Base-by-base conservation (phyloP, 352 stramenopile genomes). In the Pythium dissotocum region DNA sequence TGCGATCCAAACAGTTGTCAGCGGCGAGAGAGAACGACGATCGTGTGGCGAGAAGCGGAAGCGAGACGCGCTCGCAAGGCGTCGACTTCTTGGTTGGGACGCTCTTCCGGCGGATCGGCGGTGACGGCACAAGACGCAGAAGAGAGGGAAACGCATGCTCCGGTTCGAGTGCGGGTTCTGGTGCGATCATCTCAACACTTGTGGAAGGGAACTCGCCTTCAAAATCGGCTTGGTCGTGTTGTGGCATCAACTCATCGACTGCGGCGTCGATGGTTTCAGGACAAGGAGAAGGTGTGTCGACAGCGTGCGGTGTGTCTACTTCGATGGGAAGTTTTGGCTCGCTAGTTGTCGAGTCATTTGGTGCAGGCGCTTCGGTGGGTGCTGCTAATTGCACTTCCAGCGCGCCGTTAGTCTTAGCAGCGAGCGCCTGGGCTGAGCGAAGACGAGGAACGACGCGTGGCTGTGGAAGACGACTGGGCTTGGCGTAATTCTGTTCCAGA, bases 1-100 rank as follows among this genome's bases (percentile, higher is more conserved):
- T 55, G 32, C 14, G 16, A 40, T 69, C 63, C 55, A 69, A 55
- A 26, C 63, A 69, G 32, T 49, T 21, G 18, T 35, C 55, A 24
- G 8, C 48, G 26, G n/a, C 42, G 24, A 35, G 49, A 26, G 18
- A 48, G 26, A 36, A 14, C 2, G 14, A 42, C 0, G 33, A 46
- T n/a, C 52, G 30, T 3, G 42, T 26, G 3, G n/a, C 5, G 21
- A 69, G 24, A 6, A 21, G 54, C 12, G 63, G 63, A 12, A 69
- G 55, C 40, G 54, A 58, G 6, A 4, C 21, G 42, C 30, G 18
- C n/a, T 49, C 13, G 36, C 3, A 8, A 13, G 26, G 10, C 5
- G 28, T 1, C 28, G 49, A 10, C 10, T 62, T 61, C 40, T 44
- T 57, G 26, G 30, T 24, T 16, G 14, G n/a, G 21, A 53, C n/a